Conservation (phyloP, 352 stramenopile genomes). For the Phytopythium cucurbitacearum region DNA sequence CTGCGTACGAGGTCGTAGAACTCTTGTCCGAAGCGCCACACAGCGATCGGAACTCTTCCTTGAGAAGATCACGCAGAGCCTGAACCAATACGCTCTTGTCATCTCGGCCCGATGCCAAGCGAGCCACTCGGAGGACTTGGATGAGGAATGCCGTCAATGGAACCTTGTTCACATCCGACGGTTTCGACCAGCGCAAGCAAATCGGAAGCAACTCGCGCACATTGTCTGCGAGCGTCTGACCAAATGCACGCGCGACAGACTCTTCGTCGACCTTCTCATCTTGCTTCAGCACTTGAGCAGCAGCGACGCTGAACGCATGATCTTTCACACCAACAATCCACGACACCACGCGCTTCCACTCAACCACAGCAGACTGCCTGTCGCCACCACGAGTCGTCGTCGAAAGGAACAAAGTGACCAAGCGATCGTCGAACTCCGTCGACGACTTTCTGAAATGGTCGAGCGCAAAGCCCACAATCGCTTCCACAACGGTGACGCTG, state of each 20-base stretch:
- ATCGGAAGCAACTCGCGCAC: conserved; percentile 43
- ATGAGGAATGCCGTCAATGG: conserved; percentile 59
- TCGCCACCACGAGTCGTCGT: conserved; percentile 16
- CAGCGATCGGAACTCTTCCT: conserved; percentile 57
- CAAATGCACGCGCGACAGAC: conserved; percentile 18
- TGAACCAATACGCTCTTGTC: conserved; percentile 36
- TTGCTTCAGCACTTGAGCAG: conserved; percentile 9
- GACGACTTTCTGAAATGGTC: conserved; percentile 41
- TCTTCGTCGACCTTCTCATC: conserved; percentile 16
- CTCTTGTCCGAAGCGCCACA: conserved; percentile 25
- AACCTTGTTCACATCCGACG: conserved; percentile 35
- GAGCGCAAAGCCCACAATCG: conserved; percentile 42
- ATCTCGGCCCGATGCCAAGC: conserved; percentile 23
- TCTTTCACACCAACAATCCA: conserved; percentile 42
- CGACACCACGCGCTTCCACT: conserved; percentile 22
- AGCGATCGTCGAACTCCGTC: conserved; percentile 37
- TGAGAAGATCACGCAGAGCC: conserved; percentile 50
- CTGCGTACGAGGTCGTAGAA: conserved; percentile 12
- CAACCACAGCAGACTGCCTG: conserved; percentile 20
- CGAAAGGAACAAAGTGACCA: conserved; percentile 64
- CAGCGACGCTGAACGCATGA: conserved; percentile 41
- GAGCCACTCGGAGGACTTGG: conserved; percentile 44
- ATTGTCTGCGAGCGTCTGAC: conserved; percentile 29
- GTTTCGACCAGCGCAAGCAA: conserved; percentile 56
- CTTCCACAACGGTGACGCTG: conserved; percentile 35